A percentile compares a stretch with the other conserved stretches of the same genome.
These are phyloP conservation scores for Yamadazyma dendronema DNA, from an alignment of 1,139 yeast species.

Conservation along the genomic window DNA sequence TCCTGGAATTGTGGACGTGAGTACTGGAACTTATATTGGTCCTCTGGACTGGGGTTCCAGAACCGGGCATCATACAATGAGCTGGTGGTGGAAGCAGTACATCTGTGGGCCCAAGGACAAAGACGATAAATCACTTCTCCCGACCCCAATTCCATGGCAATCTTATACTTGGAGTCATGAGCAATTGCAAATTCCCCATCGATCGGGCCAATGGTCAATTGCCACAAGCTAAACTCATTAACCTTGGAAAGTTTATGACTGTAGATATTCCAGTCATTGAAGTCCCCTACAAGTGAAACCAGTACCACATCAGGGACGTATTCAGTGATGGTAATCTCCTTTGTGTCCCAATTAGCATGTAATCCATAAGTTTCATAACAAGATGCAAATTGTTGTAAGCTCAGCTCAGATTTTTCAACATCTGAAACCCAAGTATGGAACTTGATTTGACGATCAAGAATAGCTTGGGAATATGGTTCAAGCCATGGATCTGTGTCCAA, in stretches of 20 bases:
- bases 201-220: conserved; percentile 52
- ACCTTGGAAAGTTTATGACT: conserved; percentile 56
- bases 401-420: conserved; percentile 45
- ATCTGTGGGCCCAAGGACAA: conserved; percentile 88
- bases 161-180: conserved; percentile 78
- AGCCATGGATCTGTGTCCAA: conserved; percentile 83
- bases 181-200: conserved; percentile 66
- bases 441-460: conserved; percentile 40
- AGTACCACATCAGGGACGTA: conserved; percentile 85
- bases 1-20: conserved; percentile 50
- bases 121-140: conserved; percentile 76
- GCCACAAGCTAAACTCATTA: conserved; percentile 68
- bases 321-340: conserved; percentile 64
- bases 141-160: conserved; percentile 60
- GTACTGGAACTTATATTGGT: conserved; percentile 59
- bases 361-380: conserved; percentile 76
- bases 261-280: conserved; percentile 74
- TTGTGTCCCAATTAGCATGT: conserved; percentile 53
- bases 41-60: conserved; percentile 69
- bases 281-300: conserved; percentile 85
- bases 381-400: conserved; percentile 49
- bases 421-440: conserved; percentile 51
- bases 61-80: conserved; percentile 76
- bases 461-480: conserved; percentile 67
- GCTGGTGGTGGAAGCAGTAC: conserved; percentile 59